Evolutionary conservation across 805 yeast genomes (phyloP).

Genomic region (Pichia paraexigua): DNA sequence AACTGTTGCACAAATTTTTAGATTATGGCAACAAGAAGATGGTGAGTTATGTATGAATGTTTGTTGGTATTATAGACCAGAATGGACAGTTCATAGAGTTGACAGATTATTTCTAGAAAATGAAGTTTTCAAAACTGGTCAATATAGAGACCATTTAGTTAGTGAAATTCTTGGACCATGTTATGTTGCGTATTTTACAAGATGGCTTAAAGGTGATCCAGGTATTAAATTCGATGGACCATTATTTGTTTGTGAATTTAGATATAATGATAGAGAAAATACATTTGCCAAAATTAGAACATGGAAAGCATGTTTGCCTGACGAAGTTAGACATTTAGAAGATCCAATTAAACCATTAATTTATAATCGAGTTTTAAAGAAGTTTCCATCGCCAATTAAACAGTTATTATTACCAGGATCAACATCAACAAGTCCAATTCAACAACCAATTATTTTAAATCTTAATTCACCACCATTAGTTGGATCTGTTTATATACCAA

Average conservation of each 20-base stretch:
- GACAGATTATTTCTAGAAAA: constrained; percentile 87
- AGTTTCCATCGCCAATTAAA: constrained; percentile 78
- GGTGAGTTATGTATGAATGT: constrained; percentile 80
- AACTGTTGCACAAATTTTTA: constrained; percentile 86
- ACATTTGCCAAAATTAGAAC: constrained; percentile 92
- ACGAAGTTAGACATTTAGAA: constrained; percentile 81
- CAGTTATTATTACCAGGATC: constrained; percentile 72
- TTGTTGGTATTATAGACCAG: constrained; percentile 97
- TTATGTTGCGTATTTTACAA: constrained; percentile 88
- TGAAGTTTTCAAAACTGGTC: constrained; percentile 95
- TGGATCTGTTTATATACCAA: constrained; percentile 82
- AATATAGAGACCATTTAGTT: constrained; percentile 87
- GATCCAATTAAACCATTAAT: constrained; percentile 72
- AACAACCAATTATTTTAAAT: constrained; percentile 75
- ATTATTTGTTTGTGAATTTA: constrained; percentile 86
- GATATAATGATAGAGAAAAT: constrained; percentile 87
- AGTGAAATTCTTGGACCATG: constrained; percentile 90
- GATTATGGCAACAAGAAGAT: constrained; percentile 82
- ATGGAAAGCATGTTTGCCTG: constrained; percentile 98
- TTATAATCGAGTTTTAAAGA: constrained; percentile 55
- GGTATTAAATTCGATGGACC: constrained; percentile 73
- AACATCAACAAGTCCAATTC: constrained; percentile 61
- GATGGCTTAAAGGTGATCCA: constrained; percentile 93
- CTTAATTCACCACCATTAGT: constrained; percentile 89
- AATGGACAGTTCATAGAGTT: constrained; percentile 90